Evolutionary conservation across 768 basidiomycete genomes (phyloP).

Genomic region (Agaricus bisporus): DNA sequence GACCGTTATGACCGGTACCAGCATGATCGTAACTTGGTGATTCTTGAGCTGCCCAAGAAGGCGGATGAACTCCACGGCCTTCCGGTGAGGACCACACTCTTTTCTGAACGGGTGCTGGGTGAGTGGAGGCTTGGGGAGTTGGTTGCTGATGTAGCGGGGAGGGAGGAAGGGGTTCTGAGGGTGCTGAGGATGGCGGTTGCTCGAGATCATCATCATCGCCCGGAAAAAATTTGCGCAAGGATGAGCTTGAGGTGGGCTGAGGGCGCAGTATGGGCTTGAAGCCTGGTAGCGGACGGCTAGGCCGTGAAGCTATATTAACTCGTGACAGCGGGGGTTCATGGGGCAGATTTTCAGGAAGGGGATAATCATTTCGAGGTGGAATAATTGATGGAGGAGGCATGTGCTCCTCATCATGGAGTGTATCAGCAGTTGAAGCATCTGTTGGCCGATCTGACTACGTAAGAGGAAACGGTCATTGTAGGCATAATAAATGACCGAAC

Average conservation of each 20-base stretch:
- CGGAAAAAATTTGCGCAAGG: conserved; percentile 78
- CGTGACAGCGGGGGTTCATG: conserved; percentile 1
- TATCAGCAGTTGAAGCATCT: conserved; percentile 4
- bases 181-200: conserved; percentile 4
- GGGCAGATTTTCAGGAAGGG: not conserved
- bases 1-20: not conserved
- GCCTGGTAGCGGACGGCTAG: conserved; percentile 23
- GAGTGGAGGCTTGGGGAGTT: not conserved
- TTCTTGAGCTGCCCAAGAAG: conserved; percentile 3
- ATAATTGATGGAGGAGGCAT: conserved; percentile 11
- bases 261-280: conserved; percentile 60
- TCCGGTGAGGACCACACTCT: conserved; percentile 5
- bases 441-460: conserved; percentile 15
- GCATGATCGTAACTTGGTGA: not conserved
- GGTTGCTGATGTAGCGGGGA: not conserved
- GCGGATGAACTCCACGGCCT: not conserved
- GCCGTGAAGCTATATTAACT: conserved; percentile 8
- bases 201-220: conserved; percentile 65
- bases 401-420: not conserved
- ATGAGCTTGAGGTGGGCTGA: conserved; percentile 33
- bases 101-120: not conserved
- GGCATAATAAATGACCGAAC: not conserved
- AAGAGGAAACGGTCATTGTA: not conserved
- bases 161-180: not conserved
- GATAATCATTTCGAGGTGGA: conserved; percentile 1